These are phyloP conservation scores for Sphaerobolus stellatus DNA, from an alignment of 1,284 basidiomycete species.

Conservation along the genomic window DNA sequence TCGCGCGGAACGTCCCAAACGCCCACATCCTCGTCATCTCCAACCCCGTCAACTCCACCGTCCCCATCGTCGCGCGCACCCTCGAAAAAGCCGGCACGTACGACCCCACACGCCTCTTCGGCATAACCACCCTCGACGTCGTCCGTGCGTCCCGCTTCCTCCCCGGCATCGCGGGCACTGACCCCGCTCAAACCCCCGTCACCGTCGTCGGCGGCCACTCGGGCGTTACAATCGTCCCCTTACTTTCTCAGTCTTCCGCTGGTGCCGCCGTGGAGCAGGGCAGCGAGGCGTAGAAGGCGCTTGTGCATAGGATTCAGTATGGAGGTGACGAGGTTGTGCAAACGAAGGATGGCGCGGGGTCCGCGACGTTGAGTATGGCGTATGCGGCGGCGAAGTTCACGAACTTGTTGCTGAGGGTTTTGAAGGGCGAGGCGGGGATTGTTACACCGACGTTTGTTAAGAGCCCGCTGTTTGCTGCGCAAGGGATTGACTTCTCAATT, in stretches of 20 bases:
- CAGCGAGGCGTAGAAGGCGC: constrained; percentile 65
- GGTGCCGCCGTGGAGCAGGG: constrained; percentile 56
- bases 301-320: constrained; percentile 87
- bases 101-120: constrained; percentile 77
- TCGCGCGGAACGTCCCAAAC: constrained; percentile 84
- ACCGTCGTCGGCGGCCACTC: constrained; percentile 97
- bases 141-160: constrained; percentile 97
- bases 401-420: constrained; percentile 76
- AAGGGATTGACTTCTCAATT: constrained; percentile 87
- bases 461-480: constrained; percentile 78
- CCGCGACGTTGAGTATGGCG: constrained; percentile 92
- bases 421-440: constrained; percentile 85
- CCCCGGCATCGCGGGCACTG: constrained; percentile 66
- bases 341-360: constrained; percentile 88
- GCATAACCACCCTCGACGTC: constrained; percentile 97
- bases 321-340: constrained; percentile 92
- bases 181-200: constrained; percentile 69
- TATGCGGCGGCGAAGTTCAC: constrained; percentile 91
- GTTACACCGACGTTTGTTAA: constrained; percentile 86
- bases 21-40: constrained; percentile 96
- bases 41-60: constrained; percentile 94
- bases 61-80: constrained; percentile 93
- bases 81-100: constrained; percentile 94
- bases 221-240: constrained; percentile 93
- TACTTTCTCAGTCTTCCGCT: constrained; percentile 77